phyloP scores from a whole-genome alignment of 2,329 filamentous ascomycete genomes.

The Onygena corvina region DNA sequence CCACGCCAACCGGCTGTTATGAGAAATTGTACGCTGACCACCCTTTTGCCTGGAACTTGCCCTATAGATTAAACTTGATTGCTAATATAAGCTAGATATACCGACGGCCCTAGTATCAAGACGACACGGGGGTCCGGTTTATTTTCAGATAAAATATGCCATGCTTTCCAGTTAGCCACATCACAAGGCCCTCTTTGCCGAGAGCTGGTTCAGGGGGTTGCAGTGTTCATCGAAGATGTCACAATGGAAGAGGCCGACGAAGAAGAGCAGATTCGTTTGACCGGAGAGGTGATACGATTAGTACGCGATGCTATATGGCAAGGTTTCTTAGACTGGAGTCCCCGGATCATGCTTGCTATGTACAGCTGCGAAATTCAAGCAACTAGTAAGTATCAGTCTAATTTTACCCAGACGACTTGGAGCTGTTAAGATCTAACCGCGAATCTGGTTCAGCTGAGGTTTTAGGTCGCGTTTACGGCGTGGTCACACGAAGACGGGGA shows the following conservation, averaged over 20 bases:
- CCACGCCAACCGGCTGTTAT: constrained; percentile 59
- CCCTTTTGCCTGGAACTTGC: background rate
- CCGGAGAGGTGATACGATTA: constrained; percentile 84
- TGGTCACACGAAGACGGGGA: constrained; percentile 88
- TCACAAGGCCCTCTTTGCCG: constrained; percentile 81
- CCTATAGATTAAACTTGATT: background rate
- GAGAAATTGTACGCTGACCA: constrained; percentile 44
- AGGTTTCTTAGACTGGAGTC: constrained; percentile 90
- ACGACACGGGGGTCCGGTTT: constrained; percentile 41
- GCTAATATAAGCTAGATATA: constrained; percentile 6
- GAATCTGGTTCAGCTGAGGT: constrained; percentile 55
- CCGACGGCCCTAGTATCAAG: constrained; percentile 6
- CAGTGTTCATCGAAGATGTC: constrained; percentile 77
- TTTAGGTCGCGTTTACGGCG: constrained; percentile 85
- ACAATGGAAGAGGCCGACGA: constrained; percentile 46
- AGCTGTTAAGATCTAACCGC: constrained; percentile 10
- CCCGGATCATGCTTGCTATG: constrained; percentile 91
- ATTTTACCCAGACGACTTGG: constrained; percentile 10
- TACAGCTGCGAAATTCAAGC: constrained; percentile 97
- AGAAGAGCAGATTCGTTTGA: constrained; percentile 61
- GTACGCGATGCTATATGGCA: constrained; percentile 71
- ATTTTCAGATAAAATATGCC: constrained; percentile 77
- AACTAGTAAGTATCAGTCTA: constrained; percentile 49
- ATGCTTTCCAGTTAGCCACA: constrained; percentile 88
- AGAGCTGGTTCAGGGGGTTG: constrained; percentile 86